A percentile compares a stretch with the other conserved stretches of the same genome.
Evolutionary conservation across 768 basidiomycete species (phyloP).

Genomic region (Phylloporus rhodoxanthus): DNA sequence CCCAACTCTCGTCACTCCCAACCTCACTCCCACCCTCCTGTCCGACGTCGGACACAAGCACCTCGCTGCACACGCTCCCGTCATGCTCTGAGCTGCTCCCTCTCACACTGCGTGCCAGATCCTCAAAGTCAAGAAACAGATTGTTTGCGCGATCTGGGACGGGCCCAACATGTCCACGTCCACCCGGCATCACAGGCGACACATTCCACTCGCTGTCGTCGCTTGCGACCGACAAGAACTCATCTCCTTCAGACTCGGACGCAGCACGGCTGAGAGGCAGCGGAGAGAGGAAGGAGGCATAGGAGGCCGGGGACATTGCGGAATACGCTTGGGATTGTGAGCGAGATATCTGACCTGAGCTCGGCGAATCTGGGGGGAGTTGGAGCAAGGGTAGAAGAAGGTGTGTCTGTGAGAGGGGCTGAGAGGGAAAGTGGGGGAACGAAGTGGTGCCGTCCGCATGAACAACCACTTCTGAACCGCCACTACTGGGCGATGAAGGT

Average conservation of each 20-base stretch:
- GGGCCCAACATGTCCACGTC: not conserved
- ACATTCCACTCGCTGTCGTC: slow-evolving; percentile 13
- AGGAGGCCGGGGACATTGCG: slow-evolving; percentile 18
- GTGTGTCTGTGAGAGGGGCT: not conserved
- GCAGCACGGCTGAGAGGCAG: slow-evolving; percentile 11
- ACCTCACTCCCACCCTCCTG: slow-evolving; percentile 16
- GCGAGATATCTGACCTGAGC: not conserved
- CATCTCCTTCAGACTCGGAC: slow-evolving; percentile 22
- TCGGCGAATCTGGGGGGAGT: slow-evolving; percentile 1
- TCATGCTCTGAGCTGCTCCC: not conserved
- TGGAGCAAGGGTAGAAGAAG: slow-evolving; percentile 11
- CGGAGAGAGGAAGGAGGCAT: slow-evolving; percentile 24
- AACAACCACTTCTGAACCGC: slow-evolving; percentile 12
- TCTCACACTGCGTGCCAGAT: slow-evolving; percentile 1
- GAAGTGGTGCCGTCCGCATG: not conserved
- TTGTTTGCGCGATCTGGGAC: slow-evolving; percentile 11
- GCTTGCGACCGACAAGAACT: slow-evolving; percentile 23
- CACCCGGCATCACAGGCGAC: not conserved
- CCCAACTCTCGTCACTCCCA: slow-evolving; percentile 24
- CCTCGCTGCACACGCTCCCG: slow-evolving; percentile 19
- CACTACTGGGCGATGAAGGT: slow-evolving; percentile 19
- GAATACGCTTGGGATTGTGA: slow-evolving; percentile 5
- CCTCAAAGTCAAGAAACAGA: slow-evolving; percentile 23
- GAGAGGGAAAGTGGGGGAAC: not conserved
- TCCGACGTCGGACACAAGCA: slow-evolving; percentile 7